Conservation (phyloP, 140 eudicot genomes). For the Senecio squalidus region DNA sequence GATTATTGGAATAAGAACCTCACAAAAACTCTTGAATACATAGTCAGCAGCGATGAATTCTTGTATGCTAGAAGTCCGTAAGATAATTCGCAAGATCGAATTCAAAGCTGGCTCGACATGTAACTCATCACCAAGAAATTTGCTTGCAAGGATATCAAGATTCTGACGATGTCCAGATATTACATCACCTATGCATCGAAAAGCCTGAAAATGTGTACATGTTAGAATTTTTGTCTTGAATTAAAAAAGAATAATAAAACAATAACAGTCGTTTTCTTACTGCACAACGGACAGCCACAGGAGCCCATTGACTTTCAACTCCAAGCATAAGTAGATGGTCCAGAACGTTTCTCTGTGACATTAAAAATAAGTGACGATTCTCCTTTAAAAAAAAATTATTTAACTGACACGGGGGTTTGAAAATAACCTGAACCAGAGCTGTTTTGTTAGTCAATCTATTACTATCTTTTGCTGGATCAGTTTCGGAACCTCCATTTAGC, state of each 20-base stretch:
- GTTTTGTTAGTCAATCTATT: conserved; percentile 67
- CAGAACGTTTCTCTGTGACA: conserved; percentile 57
- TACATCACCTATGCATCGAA: conserved; percentile 80
- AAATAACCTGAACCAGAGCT: conserved; percentile 73
- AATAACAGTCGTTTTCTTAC: conserved; percentile 40
- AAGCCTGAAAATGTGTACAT: conserved; percentile 46
- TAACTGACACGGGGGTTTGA: neutral
- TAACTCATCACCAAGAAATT: conserved; percentile 81
- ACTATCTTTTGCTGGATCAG: conserved; percentile 57
- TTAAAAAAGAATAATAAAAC: neutral
- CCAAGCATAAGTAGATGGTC: conserved; percentile 83
- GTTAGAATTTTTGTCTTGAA: neutral
- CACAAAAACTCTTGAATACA: conserved; percentile 80
- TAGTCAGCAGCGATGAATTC: conserved; percentile 82
- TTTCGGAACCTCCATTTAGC: conserved; percentile 43
- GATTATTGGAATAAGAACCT: conserved; percentile 40
- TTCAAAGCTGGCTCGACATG: conserved; percentile 69
- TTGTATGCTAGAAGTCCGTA: conserved; percentile 72
- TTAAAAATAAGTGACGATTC: neutral
- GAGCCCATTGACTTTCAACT: conserved; percentile 95
- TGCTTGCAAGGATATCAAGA: conserved; percentile 66
- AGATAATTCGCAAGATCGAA: conserved; percentile 69
- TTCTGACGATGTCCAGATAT: conserved; percentile 58
- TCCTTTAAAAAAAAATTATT: neutral
- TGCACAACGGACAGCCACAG: conserved; percentile 80